Conservation (phyloP, 2,329 filamentous ascomycete species). For the Arthrobotrys musiformis region DNA sequence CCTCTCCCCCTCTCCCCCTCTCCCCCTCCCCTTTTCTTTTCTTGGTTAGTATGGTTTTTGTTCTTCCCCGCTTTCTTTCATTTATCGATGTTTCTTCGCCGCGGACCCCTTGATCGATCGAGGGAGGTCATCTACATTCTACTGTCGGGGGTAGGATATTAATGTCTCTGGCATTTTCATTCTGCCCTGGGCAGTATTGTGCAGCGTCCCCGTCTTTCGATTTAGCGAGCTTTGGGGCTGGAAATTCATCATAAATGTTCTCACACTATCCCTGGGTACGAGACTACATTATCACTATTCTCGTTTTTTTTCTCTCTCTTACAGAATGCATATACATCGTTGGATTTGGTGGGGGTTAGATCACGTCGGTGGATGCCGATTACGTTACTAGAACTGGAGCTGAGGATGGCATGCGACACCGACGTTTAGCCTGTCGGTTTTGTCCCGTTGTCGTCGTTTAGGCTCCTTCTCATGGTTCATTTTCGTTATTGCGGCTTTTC, state of each 20-base stretch:
- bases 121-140: constrained; percentile 29
- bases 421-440: not conserved
- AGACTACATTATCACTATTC: no score
- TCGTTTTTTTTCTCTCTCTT: not conserved
- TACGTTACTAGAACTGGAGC: not conserved
- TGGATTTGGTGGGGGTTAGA: no score
- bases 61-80: not conserved
- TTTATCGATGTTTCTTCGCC: no score
- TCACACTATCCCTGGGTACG: no score
- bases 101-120: no score
- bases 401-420: not conserved
- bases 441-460: no score
- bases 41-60: not conserved
- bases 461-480: no score
- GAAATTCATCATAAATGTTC: no score
- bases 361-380: no score
- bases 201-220: constrained; percentile 4
- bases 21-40: not conserved
- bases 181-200: constrained; percentile 19
- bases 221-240: not conserved
- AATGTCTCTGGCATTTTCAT: constrained; percentile 32
- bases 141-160: constrained; percentile 21
- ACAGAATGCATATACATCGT: not conserved
- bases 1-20: constrained; percentile 19
- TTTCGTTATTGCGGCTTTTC: no score